These are phyloP conservation scores for Aspergillus felis DNA, from an alignment of 2,329 filamentous ascomycete species.

Conservation along the genomic window DNA sequence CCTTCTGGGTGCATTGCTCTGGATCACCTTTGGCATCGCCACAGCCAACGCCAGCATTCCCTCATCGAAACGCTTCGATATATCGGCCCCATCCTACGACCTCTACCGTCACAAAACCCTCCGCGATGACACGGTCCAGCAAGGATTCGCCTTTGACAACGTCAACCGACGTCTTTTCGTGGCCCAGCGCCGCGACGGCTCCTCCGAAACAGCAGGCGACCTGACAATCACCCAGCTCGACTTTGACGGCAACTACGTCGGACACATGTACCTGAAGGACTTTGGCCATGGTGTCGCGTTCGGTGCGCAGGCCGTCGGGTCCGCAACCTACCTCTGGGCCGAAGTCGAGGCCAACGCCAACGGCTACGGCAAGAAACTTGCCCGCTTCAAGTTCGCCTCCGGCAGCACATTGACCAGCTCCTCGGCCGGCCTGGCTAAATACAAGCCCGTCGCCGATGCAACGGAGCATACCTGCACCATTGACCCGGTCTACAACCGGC, in stretches of 20 bases:
- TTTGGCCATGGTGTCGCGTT: conserved; percentile 21
- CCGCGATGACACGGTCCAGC: conserved; percentile 16
- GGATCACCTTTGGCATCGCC: background rate
- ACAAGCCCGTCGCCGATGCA: conserved; percentile 8
- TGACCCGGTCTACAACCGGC: conserved; percentile 13
- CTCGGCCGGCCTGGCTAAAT: conserved; percentile 3
- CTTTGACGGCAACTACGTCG: conserved; percentile 17
- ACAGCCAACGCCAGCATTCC: background rate
- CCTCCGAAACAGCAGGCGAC: conserved; percentile 11
- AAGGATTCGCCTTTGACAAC: conserved; percentile 23
- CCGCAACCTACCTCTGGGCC: conserved; percentile 18
- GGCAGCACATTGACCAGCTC: conserved; percentile 10
- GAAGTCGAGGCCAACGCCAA: conserved; percentile 18
- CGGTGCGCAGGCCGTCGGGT: conserved; percentile 12
- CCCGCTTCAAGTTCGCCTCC: conserved; percentile 18
- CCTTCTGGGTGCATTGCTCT: background rate
- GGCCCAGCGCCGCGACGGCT: conserved; percentile 14
- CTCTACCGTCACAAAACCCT: conserved; percentile 14
- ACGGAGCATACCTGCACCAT: conserved; percentile 16
- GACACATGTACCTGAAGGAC: conserved; percentile 17
- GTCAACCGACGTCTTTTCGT: conserved; percentile 20
- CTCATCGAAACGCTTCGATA: conserved; percentile 12
- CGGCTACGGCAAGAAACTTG: conserved; percentile 18
- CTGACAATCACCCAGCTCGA: conserved; percentile 21
- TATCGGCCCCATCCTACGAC: conserved; percentile 13